These are phyloP conservation scores for Glycine latifolia DNA, from an alignment of 306 rosid species.

Conservation along the genomic window DNA sequence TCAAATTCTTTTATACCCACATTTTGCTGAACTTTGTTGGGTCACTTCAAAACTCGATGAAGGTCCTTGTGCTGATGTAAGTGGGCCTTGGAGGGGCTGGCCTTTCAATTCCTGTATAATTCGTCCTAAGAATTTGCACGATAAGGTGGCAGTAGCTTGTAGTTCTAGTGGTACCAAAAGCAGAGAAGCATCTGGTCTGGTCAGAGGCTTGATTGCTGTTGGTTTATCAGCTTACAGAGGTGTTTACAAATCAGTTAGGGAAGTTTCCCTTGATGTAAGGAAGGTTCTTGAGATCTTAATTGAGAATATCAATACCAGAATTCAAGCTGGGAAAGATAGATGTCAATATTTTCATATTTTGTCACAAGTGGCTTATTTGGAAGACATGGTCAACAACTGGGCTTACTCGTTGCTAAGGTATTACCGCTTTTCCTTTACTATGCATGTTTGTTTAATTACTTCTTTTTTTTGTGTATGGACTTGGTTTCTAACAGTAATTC, in stretches of 20 bases:
- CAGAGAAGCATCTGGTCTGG: constrained; percentile 74
- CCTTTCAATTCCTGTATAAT: constrained; percentile 93
- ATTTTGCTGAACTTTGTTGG: constrained; percentile 98
- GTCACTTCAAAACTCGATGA: constrained; percentile 89
- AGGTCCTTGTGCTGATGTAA: constrained; percentile 87
- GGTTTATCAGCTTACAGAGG: constrained; percentile 94
- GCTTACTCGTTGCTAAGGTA: constrained; percentile 84
- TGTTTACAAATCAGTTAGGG: constrained; percentile 76
- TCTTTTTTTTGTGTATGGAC: background rate
- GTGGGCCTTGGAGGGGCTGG: constrained; percentile 99
- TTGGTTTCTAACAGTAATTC: constrained; percentile 49
- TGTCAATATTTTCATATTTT: constrained; percentile 79
- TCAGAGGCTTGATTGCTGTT: constrained; percentile 86
- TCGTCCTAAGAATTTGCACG: constrained; percentile 65
- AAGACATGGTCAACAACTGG: constrained; percentile 94
- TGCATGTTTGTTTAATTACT: constrained; percentile 12
- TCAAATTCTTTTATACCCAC: constrained; percentile 90
- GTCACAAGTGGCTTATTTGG: constrained; percentile 95
- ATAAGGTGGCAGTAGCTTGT: constrained; percentile 58
- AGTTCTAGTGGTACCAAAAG: constrained; percentile 57
- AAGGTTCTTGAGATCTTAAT: constrained; percentile 83
- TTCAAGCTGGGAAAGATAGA: constrained; percentile 83
- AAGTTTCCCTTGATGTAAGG: constrained; percentile 81
- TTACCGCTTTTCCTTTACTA: constrained; percentile 35
- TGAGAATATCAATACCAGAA: constrained; percentile 64